Evolutionary conservation across 208 protist genomes (phyloP), one percentile per base, ranked within the genome.

Genomic region (Porcisia deanei): DNA sequence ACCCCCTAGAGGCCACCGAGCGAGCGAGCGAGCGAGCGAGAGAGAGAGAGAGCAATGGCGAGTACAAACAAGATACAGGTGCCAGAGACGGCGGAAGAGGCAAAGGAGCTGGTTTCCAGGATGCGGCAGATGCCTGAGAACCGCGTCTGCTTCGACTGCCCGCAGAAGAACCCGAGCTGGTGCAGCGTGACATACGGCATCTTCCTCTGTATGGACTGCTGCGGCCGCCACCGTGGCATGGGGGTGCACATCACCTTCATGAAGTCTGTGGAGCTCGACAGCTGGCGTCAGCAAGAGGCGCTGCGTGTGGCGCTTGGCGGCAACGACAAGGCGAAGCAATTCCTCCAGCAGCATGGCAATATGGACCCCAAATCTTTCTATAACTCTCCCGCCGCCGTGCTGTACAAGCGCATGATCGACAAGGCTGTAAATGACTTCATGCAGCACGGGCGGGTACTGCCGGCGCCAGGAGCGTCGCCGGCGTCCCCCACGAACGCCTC

Each of bases 131-230:
- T 82, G n/a, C 74, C 85, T 0, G 92, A 94, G 59, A 98, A 98
- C 84, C 92, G 89, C 59, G 76, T 92, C 25, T 99, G 98, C 88
- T 99, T 99, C 76, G 98, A 99, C 88, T 99, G 98, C 84, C 81
- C 85, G 45, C 88, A 95, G 67, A 99, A 99, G 80, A 98, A 96
- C 69, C 98, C 98, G 14, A 98, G 90, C 64, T 99, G 98, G 98
- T 94, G 95, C 57, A 98, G 94, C 63, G 91, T 99, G 34, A 97
- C 95, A 2, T 99, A 97, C 80, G 98, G 98, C 73, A 91, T 99
- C 68, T 99, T 99, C 75, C 90, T 99, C 61, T 99, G 98, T 87
- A 94, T 99, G 84, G 96, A 99, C 68, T 99, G 98, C 91, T 95
- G 97, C 45, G 94, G 95, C 47, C 83, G 89, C 12, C 98, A 99